These are phyloP conservation scores for Trametes maxima DNA, from an alignment of 768 basidiomycete species.

Conservation along the genomic window DNA sequence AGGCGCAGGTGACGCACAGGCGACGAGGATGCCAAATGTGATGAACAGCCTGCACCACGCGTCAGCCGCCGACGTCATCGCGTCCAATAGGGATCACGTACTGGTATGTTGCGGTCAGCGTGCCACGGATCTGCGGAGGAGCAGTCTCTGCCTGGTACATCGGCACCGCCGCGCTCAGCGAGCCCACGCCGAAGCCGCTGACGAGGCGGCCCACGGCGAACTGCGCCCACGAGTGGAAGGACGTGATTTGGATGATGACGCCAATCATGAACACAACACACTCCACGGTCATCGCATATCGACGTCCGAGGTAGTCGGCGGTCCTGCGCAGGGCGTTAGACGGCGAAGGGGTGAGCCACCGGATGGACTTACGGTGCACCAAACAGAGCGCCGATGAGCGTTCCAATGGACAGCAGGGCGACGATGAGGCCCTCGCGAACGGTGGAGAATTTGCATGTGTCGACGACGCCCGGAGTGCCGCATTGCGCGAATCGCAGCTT, in stretches of 20 bases:
- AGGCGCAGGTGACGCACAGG: conserved; percentile 43
- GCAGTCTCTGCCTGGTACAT: conserved; percentile 78
- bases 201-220: conserved; percentile 67
- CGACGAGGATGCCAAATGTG: conserved; percentile 69
- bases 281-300: conserved; percentile 66
- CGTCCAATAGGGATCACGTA: background rate
- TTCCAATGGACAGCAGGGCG: conserved; percentile 70
- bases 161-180: conserved; percentile 66
- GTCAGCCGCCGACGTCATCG: conserved; percentile 31
- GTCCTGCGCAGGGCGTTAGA: conserved; percentile 37
- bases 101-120: conserved; percentile 50
- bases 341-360: no score
- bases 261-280: conserved; percentile 61
- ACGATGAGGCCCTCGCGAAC: conserved; percentile 71
- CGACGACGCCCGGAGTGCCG: conserved; percentile 38
- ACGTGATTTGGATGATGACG: conserved; percentile 58
- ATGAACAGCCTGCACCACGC: conserved; percentile 58
- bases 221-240: conserved; percentile 62
- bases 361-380: conserved; percentile 56
- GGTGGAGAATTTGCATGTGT: conserved; percentile 53
- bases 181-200: conserved; percentile 69
- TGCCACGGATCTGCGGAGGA: conserved; percentile 70
- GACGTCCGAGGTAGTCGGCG: conserved; percentile 66
- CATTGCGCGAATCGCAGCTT: conserved; percentile 62
- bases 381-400: conserved; percentile 59